Evolutionary conservation across 164 flowering plant genomes (phyloP).

Genomic region (Magnolia officinalis): DNA sequence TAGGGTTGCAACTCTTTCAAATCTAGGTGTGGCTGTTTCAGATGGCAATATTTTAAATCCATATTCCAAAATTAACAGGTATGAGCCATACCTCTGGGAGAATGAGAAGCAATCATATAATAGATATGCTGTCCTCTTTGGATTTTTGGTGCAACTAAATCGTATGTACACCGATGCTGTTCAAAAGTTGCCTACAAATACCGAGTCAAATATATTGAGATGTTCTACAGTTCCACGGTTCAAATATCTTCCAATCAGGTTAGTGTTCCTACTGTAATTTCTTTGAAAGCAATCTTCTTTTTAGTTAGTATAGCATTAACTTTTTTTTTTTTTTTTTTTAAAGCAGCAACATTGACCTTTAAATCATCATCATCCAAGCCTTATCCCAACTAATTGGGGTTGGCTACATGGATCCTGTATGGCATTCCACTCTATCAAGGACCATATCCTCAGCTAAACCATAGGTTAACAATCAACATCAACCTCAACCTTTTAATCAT

Average conservation of each 20-base stretch:
- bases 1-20: slow-evolving; percentile 1
- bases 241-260: slow-evolving; percentile 99
- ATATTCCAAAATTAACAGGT: slow-evolving; percentile 36
- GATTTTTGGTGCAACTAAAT: slow-evolving; percentile 91
- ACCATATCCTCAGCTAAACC: too few relatives aligned
- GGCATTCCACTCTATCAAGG: too few relatives aligned
- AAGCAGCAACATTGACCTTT: too few relatives aligned
- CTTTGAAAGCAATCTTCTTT: background rate
- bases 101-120: slow-evolving; percentile 88
- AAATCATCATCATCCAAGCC: too few relatives aligned
- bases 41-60: background rate
- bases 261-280: background rate
- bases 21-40: background rate
- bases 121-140: slow-evolving; percentile 90
- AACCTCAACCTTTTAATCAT: too few relatives aligned
- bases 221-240: slow-evolving; percentile 90
- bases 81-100: slow-evolving; percentile 93
- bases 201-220: slow-evolving; percentile 86
- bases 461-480: too few relatives aligned
- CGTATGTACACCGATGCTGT: slow-evolving; percentile 73
- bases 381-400: too few relatives aligned
- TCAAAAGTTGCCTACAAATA: slow-evolving; percentile 71
- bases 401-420: too few relatives aligned
- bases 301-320: background rate
- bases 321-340: background rate